Percentiles rank a stretch among this genome's conserved stretches.
phyloP scores from a whole-genome alignment of 768 basidiomycete species.

The Sporobolomyces phaffii region DNA sequence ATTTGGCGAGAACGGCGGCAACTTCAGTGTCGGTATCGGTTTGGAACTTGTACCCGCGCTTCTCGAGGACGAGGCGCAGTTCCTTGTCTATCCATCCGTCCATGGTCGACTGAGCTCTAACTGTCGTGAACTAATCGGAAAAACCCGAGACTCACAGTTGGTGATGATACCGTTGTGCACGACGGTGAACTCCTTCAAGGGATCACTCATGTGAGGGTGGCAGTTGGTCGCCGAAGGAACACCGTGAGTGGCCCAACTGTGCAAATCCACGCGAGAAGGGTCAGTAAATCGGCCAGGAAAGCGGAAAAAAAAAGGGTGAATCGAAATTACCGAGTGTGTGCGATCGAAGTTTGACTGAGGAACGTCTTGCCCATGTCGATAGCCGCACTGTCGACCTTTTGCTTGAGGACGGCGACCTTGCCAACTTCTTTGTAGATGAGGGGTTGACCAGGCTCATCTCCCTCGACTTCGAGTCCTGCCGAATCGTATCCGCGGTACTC shows the following conservation, averaged over 20 bases:
- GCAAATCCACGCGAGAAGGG: background rate
- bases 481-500: constrained; percentile 99
- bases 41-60: constrained; percentile 88
- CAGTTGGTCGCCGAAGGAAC: constrained; percentile 61
- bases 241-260: constrained; percentile 89
- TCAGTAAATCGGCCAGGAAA: background rate
- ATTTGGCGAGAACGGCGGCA: constrained; percentile 91
- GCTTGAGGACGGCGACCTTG: constrained; percentile 87
- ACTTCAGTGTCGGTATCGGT: constrained; percentile 97
- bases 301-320: background rate
- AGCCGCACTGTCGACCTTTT: constrained; percentile 68
- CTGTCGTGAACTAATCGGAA: background rate
- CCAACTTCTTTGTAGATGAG: constrained; percentile 95
- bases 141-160: constrained; percentile 54
- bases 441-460: constrained; percentile 70
- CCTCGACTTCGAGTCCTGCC: constrained; percentile 67
- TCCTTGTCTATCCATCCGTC: too few relatives aligned
- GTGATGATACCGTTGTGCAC: constrained; percentile 99
- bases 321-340: constrained; percentile 71
- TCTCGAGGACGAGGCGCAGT: constrained; percentile 84
- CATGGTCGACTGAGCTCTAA: background rate
- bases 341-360: constrained; percentile 87
- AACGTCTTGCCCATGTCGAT: constrained; percentile 61
- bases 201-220: constrained; percentile 85
- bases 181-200: constrained; percentile 70